phyloP scores from a whole-genome alignment of 2,329 filamentous ascomycete species.

The Neonectria punicea region DNA sequence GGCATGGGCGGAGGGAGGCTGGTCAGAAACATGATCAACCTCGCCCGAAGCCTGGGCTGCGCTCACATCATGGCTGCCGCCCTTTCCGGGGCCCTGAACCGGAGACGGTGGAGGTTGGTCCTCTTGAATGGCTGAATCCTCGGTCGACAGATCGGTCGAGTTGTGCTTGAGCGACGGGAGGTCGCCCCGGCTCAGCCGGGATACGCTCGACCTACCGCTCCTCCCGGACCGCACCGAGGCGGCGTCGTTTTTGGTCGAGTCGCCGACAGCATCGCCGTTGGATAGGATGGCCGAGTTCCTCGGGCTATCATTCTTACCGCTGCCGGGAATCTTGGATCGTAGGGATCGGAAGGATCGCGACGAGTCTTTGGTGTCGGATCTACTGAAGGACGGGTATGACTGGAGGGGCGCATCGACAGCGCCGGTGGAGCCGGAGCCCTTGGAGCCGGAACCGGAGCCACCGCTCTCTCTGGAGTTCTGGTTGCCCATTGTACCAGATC shows the following conservation, averaged over 20 bases:
- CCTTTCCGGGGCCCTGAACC: conserved; percentile 77
- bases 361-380: conserved; percentile 93
- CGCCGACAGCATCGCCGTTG: conserved; percentile 65
- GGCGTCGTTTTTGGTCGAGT: conserved; percentile 72
- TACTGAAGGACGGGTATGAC: conserved; percentile 91
- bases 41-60: conserved; percentile 88
- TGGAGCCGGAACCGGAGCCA: conserved; percentile 56
- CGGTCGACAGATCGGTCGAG: conserved; percentile 53
- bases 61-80: conserved; percentile 80
- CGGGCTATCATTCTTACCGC: conserved; percentile 80
- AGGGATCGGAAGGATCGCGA: conserved; percentile 86
- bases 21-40: conserved; percentile 93
- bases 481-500: conserved; percentile 72
- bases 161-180: conserved; percentile 53
- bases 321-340: conserved; percentile 88
- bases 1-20: conserved; percentile 76
- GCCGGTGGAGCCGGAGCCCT: conserved; percentile 57
- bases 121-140: conserved; percentile 60
- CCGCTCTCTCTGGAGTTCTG: conserved; percentile 73
- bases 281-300: conserved; percentile 76
- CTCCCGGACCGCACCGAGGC: conserved; percentile 78
- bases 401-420: conserved; percentile 66
- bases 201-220: conserved; percentile 64
- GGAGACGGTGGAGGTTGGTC: conserved; percentile 83
- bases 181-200: conserved; percentile 59